Base-by-base conservation (phyloP, 1,284 basidiomycete genomes). In the Cystobasidium pallidum region DNA sequence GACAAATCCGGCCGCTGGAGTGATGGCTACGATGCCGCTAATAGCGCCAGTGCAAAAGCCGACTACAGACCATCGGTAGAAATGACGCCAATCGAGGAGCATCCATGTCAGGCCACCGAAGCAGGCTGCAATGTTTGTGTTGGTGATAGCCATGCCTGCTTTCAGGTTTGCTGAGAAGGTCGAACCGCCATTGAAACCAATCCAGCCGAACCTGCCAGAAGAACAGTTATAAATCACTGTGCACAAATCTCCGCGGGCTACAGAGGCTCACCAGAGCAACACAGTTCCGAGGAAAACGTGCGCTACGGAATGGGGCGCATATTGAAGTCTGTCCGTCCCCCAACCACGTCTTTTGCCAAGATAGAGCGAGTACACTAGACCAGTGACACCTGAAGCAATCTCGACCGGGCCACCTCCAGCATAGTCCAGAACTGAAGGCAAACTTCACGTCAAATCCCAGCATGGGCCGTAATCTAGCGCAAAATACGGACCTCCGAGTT, bases 1-100 rank as follows among this genome's bases (percentile, higher is more conserved):
- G 62, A 96, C 92, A 81, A 83, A 96, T 75, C 15, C 63, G 54
- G 86, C 89, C n/a, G 88, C 86, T 1, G 94, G 94, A 0, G 94
- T 96, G 81, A 96, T 95, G 64, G 82, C 83, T 64, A 83, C 79
- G 2, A 79, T 58, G 10, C 67, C 66, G 34, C 89, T 89, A 73
- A 98, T 89, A 72, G 92, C 93, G 66, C 95, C 95, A 2, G 92
- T 93, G 84, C 95, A 99, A 84, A 99, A 95, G 17, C 94, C 94
- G 75, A 99, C 91, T 86, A 92, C 90, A 66, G 86, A 92, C 89
- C 89, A 96, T 82, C 91, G 90, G 73, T 88, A 84, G 80, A 92
- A 90, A 72, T 92, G 85, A 36, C 91, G 84, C 81, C 86, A 94
- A 82, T 94, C 92, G 76, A 95, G 86, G 74, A 91, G 82, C 81